A percentile compares a stretch with the other conserved stretches of the same genome.
phyloP scores from a whole-genome alignment of 78 protist genomes.

The Dictyostelium intermedium region DNA sequence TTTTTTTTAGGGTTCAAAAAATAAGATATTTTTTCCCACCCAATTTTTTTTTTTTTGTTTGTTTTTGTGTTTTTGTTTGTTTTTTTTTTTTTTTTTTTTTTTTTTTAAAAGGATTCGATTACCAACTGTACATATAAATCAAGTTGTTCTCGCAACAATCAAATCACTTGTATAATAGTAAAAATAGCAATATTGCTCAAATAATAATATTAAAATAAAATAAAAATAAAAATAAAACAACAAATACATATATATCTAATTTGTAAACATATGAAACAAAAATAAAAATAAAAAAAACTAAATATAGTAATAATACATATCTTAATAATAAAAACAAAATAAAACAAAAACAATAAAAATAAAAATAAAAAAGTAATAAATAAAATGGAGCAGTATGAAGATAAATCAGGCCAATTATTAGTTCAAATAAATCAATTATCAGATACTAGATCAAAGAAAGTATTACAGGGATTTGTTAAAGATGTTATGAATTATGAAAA shows the following conservation, averaged over 20 bases:
- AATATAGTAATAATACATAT: background rate
- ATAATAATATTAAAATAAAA: no score
- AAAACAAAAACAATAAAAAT: background rate
- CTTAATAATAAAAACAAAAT: background rate
- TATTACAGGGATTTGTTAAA: background rate
- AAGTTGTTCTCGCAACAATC: background rate
- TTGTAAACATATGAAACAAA: background rate
- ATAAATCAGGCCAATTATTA: conserved; percentile 27
- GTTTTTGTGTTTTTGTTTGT: no score
- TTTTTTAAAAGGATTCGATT: background rate
- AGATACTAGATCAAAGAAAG: conserved; percentile 42
- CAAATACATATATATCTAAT: no score
- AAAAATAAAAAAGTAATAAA: background rate
- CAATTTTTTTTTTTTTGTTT: no score
- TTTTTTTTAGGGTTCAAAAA: no score
- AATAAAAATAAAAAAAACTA: background rate
- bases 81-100: no score
- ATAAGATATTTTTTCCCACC: no score
- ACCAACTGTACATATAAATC: background rate
- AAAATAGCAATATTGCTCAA: background rate
- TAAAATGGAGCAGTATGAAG: conserved; percentile 55
- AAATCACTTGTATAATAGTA: background rate
- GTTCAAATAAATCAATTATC: background rate
- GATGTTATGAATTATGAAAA: conserved; percentile 32
- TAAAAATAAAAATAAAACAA: no score